Conservation (phyloP, 2,329 filamentous ascomycete genomes). For the Penicillium fuscoglaucum region DNA sequence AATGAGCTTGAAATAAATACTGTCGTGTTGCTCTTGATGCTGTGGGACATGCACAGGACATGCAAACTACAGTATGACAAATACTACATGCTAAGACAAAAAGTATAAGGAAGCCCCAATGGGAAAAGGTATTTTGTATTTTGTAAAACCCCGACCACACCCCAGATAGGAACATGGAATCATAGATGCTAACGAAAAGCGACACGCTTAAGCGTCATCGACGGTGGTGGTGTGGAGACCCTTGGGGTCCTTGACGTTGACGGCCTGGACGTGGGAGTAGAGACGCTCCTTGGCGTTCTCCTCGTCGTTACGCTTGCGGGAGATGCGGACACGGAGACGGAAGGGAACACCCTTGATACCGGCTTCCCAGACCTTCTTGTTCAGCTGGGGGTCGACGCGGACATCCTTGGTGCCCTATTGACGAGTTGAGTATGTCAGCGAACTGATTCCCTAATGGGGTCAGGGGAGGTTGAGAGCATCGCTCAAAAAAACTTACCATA, state of each 20-base stretch:
- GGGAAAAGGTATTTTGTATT: conserved; percentile 30
- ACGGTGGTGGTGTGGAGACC: conserved; percentile 91
- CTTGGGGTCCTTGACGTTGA: conserved; percentile 99
- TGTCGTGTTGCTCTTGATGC: background rate
- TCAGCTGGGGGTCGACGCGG: conserved; percentile 95
- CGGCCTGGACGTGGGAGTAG: conserved; percentile 99
- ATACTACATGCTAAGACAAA: background rate
- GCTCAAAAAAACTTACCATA: conserved; percentile 72
- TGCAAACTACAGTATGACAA: background rate
- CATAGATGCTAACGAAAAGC: conserved; percentile 25
- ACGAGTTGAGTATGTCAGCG: conserved; percentile 8
- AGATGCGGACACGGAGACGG: conserved; percentile 97
- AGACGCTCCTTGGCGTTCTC: conserved; percentile 99
- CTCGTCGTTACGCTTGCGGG: conserved; percentile 99
- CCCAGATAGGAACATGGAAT: conserved; percentile 29
- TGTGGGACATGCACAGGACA: background rate
- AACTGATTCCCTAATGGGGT: background rate
- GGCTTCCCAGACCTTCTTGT: conserved; percentile 99
- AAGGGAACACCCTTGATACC: conserved; percentile 98
- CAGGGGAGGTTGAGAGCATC: background rate
- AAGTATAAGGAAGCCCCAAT: conserved; percentile 10
- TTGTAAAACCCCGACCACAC: conserved; percentile 29
- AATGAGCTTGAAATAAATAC: too few relatives aligned
- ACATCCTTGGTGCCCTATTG: conserved; percentile 89
- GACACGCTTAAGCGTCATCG: conserved; percentile 57